Percentiles rank a stretch among this genome's conserved stretches.
phyloP scores from a whole-genome alignment of 139 green algal species.

The Astrephomene gubernaculifera region DNA sequence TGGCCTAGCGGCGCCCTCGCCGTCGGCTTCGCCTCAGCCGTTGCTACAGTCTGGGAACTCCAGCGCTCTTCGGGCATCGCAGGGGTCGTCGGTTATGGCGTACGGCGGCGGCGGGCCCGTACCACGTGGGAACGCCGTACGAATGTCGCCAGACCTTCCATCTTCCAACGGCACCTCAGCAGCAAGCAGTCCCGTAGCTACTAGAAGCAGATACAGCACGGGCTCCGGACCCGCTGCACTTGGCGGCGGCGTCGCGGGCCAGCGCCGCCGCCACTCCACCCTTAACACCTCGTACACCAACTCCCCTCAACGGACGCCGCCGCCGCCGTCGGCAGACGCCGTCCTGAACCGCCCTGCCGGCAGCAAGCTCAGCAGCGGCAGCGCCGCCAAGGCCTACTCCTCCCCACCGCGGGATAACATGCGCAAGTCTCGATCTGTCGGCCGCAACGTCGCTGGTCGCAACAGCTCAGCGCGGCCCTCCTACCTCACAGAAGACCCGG shows the following conservation, averaged over 20 bases:
- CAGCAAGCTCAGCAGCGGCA: neutral
- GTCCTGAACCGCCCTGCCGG: too few species aligned
- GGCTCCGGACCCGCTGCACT: too few species aligned
- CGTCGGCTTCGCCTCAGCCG: neutral
- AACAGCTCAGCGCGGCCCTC: neutral
- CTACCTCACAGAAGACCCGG: slow-evolving; percentile 36
- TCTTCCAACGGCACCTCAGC: too few species aligned
- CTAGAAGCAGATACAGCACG: too few species aligned
- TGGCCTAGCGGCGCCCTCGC: neutral
- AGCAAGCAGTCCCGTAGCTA: too few species aligned
- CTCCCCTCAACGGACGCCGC: neutral
- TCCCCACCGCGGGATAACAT: too few species aligned
- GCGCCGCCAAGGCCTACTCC: neutral
- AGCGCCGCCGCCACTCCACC: neutral
- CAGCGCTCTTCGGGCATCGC: slow-evolving; percentile 1
- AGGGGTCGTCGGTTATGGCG: neutral
- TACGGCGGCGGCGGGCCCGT: neutral
- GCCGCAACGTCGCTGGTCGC: neutral
- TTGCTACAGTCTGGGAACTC: neutral
- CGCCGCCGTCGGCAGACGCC: too few species aligned
- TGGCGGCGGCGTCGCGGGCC: neutral
- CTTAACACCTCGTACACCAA: neutral
- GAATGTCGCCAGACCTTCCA: too few species aligned
- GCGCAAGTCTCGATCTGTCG: too few species aligned
- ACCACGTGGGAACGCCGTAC: too few species aligned